These are phyloP conservation scores for Oemleria cerasiformis DNA, from an alignment of 306 rosid genomes.

Conservation along the genomic window DNA sequence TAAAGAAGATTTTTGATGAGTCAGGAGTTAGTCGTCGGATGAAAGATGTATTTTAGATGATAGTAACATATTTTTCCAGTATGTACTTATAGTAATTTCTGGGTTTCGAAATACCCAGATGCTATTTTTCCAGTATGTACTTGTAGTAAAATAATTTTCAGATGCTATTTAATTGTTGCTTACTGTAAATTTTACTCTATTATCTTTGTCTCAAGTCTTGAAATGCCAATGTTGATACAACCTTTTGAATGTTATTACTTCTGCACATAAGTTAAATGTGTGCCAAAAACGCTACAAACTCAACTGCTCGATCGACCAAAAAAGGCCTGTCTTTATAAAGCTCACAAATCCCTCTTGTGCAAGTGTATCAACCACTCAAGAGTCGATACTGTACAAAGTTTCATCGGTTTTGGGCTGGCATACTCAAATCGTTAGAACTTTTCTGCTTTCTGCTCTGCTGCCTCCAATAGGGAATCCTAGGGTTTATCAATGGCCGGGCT, in stretches of 20 bases:
- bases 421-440: too few species aligned
- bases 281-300: too few species aligned
- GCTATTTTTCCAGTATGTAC: background rate
- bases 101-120: background rate
- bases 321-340: too few species aligned
- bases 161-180: background rate
- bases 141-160: background rate
- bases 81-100: background rate
- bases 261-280: too few species aligned
- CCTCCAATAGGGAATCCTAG: too few species aligned
- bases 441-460: too few species aligned
- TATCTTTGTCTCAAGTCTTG: background rate
- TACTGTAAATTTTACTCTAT: background rate
- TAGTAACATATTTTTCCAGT: background rate
- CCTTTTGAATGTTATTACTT: background rate
- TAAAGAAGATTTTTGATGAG: slow-evolving; percentile 4
- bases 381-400: too few species aligned
- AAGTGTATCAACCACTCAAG: too few species aligned
- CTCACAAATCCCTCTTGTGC: too few species aligned
- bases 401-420: too few species aligned
- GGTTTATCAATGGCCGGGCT: too few species aligned
- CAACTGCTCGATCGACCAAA: too few species aligned
- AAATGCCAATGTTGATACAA: background rate
- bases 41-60: slow-evolving; percentile 10
- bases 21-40: slow-evolving; percentile 1